Evolutionary conservation across 257 asterid genomes (phyloP).

Genomic region (Echium plantagineum): DNA sequence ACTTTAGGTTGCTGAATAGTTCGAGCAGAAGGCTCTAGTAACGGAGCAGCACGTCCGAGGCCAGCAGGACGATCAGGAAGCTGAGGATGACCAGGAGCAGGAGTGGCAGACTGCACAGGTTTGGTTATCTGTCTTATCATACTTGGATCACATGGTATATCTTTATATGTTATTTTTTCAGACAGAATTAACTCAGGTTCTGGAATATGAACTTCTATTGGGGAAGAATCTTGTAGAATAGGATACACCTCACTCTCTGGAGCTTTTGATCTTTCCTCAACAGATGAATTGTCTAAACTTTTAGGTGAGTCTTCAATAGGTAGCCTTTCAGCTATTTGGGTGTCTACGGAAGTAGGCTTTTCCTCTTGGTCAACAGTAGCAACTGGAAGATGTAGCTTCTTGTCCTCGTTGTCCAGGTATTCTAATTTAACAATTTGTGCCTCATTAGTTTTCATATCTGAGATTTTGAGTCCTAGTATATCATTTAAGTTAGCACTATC

Average conservation of each 20-base stretch:
- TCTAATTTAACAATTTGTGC: background rate
- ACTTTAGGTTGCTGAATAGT: conserved; percentile 65
- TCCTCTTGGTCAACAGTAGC: conserved; percentile 2
- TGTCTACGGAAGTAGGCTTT: conserved; percentile 17
- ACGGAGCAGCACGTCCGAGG: conserved; percentile 80
- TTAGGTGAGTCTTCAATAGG: conserved; percentile 11
- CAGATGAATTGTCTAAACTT: conserved; percentile 2
- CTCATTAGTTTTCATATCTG: conserved; percentile 1
- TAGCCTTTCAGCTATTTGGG: conserved; percentile 11
- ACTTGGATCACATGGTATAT: conserved; percentile 15
- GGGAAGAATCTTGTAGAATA: conserved; percentile 2
- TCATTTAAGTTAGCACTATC: conserved; percentile 6
- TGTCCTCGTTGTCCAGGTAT: conserved; percentile 22
- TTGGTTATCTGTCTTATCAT: conserved; percentile 16
- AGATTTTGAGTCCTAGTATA: background rate
- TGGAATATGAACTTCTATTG: conserved; percentile 19
- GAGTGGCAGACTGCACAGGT: conserved; percentile 21
- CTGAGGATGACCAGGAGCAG: conserved; percentile 20
- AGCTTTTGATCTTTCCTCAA: conserved; percentile 13
- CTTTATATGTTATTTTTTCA: conserved; percentile 25
- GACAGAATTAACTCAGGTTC: conserved; percentile 14
- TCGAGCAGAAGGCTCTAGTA: conserved; percentile 66
- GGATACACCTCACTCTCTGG: conserved; percentile 13
- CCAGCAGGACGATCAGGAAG: conserved; percentile 72
- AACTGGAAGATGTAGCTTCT: conserved; percentile 11